phyloP scores from a whole-genome alignment of 2,329 filamentous ascomycete genomes.

The Alternaria incomplexa region DNA sequence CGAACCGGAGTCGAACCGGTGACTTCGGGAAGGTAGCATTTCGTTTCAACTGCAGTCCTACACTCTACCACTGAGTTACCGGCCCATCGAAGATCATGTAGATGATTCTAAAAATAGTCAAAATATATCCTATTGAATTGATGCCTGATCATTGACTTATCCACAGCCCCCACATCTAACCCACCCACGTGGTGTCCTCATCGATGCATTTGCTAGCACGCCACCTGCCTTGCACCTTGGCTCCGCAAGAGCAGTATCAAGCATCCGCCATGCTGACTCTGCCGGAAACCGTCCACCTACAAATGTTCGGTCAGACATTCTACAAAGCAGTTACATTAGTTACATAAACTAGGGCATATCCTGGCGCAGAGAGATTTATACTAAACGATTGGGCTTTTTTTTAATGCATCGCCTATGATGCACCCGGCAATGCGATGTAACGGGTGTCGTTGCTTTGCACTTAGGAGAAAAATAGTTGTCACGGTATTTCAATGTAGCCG shows the following conservation, averaged over 20 bases:
- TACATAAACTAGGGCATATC: background rate
- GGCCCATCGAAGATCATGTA: background rate
- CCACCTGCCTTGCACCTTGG: too few relatives aligned
- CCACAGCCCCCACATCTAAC: too few relatives aligned
- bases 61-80: slow-evolving; percentile 18
- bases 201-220: too few relatives aligned
- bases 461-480: background rate
- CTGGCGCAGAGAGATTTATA: background rate
- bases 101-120: too few relatives aligned
- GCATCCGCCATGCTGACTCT: too few relatives aligned
- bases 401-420: too few relatives aligned
- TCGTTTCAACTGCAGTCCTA: slow-evolving; percentile 10
- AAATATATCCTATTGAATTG: too few relatives aligned
- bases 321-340: background rate
- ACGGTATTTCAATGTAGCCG: background rate
- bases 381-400: too few relatives aligned
- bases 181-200: too few relatives aligned
- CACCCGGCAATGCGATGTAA: background rate
- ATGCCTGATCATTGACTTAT: too few relatives aligned
- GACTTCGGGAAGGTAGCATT: slow-evolving; percentile 6
- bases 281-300: background rate
- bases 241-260: too few relatives aligned
- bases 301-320: background rate
- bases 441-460: background rate
- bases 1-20: slow-evolving; percentile 17